Evolutionary conservation across 768 basidiomycete species (phyloP), one percentile per base, ranked within the genome.

Genomic region (Coprinopsis cinerea): DNA sequence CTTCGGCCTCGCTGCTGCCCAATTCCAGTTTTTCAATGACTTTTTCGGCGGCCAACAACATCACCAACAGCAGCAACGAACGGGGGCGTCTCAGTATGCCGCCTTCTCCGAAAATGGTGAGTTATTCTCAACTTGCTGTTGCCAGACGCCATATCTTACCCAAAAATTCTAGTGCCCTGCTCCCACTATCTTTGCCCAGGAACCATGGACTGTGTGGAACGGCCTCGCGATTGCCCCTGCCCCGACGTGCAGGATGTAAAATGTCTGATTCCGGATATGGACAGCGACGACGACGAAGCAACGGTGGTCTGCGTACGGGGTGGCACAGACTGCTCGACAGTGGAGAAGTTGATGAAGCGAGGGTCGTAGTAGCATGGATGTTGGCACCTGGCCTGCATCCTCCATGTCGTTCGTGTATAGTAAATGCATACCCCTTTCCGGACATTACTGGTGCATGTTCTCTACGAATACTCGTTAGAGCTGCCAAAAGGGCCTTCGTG

Each of bases 1-100:
- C 47, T 56, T 69, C 36, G 63, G 65, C 14, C 47, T 73, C 37
- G 76, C 64, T 26, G 66, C 69, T 14, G 83, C 81, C n/a, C 86
- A 90, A 58, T 90, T 89, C 63, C 74, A 79, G 40, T 86, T 88
- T 65, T 91, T 91, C 59, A 81, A 85, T 53, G 79, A 83, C 35
- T 82, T 89, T 78, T 90, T 88, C 58, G 78, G 62, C 30, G 58
- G 80, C 35, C 71, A 77, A 20, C 77, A 78, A 32, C 75, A 77
- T 9, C 81, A 83, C 11, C 79, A 83, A 22, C 79, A 82, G 17
- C 78, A 81, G 28, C 75, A 78, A 17, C 81, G 75, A 20, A 63
- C 73, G 36, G 76, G 75, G 23, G 69, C 75, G 15, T 75, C 76
- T 2, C 85, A 87, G 57, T 87, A 85, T 80, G 73, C 73, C 24